Conservation (phyloP, 2,329 filamentous ascomycete species). For the Neocatenulostroma microsporum region DNA sequence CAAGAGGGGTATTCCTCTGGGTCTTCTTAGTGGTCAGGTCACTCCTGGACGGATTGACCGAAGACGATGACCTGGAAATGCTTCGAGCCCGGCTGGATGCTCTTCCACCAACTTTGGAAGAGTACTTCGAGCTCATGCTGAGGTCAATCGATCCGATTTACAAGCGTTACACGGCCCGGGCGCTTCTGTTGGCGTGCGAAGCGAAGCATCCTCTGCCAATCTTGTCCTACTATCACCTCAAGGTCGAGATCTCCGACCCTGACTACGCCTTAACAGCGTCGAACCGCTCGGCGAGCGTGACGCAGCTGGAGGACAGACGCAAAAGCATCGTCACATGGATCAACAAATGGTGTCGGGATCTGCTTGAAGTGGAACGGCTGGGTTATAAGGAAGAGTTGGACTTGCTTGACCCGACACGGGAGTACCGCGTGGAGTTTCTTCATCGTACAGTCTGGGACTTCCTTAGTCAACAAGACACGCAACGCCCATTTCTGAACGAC, state of each 20-base stretch:
- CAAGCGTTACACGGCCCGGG: background rate
- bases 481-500: background rate
- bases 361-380: background rate
- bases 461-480: background rate
- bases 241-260: background rate
- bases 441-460: background rate
- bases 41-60: too few species aligned
- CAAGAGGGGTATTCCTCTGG: too few species aligned
- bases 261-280: background rate
- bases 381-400: background rate
- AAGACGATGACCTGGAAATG: background rate
- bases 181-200: background rate
- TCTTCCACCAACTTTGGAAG: background rate
- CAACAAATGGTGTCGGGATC: conserved; percentile 1
- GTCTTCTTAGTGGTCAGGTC: too few species aligned
- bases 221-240: background rate
- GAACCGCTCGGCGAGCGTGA: too few species aligned
- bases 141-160: background rate
- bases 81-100: background rate
- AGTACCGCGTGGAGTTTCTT: background rate
- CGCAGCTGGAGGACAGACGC: background rate
- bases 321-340: background rate
- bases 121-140: background rate
- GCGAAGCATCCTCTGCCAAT: background rate
- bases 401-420: too few species aligned